Evolutionary conservation across 2,329 filamentous ascomycete genomes (phyloP).

Genomic region (Colletotrichum liriopes): DNA sequence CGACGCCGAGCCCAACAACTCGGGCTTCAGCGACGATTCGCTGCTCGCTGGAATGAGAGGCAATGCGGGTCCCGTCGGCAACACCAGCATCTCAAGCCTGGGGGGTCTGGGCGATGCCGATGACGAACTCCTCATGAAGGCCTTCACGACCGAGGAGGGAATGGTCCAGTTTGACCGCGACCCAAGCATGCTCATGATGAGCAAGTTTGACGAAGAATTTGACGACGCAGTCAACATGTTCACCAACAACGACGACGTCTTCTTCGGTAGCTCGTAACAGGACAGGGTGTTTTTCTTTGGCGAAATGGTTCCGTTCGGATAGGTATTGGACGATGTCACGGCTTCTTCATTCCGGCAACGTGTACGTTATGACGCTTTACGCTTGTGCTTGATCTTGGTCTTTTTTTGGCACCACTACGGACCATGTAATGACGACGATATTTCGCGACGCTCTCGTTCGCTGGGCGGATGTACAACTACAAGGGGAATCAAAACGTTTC

Average conservation of each 20-base stretch:
- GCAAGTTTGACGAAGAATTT: constrained; percentile 70
- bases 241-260: constrained; percentile 65
- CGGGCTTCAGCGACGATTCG: constrained; percentile 49
- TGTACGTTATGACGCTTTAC: constrained; percentile 40
- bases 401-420: constrained; percentile 15
- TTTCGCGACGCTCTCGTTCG: constrained; percentile 27
- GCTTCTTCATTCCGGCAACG: constrained; percentile 18
- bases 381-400: constrained; percentile 25
- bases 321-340: constrained; percentile 25
- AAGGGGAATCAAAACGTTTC: constrained; percentile 11
- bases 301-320: constrained; percentile 19
- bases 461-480: constrained; percentile 37
- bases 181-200: constrained; percentile 64
- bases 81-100: constrained; percentile 42
- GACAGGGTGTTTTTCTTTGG: constrained; percentile 1
- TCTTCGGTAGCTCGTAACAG: constrained; percentile 60
- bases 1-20: constrained; percentile 59
- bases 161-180: constrained; percentile 63
- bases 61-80: constrained; percentile 22
- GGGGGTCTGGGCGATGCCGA: constrained; percentile 56
- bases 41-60: constrained; percentile 48
- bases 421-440: constrained; percentile 38
- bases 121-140: constrained; percentile 63
- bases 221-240: constrained; percentile 67
- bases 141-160: constrained; percentile 60